Evolutionary conservation across 345 rosid species (phyloP).

Genomic region (Linum lewisii): DNA sequence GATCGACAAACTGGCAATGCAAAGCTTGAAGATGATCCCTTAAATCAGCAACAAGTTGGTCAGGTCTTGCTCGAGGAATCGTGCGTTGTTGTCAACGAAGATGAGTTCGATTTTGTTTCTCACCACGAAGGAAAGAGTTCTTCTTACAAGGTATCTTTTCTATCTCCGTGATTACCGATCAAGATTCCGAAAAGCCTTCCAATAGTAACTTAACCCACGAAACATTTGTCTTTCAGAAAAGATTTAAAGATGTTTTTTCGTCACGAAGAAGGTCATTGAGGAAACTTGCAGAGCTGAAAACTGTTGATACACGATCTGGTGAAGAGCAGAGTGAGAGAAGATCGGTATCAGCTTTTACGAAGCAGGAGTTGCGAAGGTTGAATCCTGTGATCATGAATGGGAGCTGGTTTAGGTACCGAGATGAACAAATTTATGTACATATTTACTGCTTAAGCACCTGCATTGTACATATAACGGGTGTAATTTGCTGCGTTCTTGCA

Average conservation of each 20-base stretch:
- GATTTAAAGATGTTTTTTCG: constrained; percentile 38
- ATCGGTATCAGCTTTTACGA: constrained; percentile 14
- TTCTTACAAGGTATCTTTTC: constrained; percentile 46
- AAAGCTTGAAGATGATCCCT: not conserved
- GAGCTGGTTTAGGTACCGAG: constrained; percentile 45
- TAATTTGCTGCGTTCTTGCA: too few relatives aligned
- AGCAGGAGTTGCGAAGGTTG: constrained; percentile 18
- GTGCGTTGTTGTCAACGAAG: constrained; percentile 49
- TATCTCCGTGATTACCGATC: not conserved
- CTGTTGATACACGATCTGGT: too few relatives aligned
- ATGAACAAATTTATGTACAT: not conserved
- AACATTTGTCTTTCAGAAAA: constrained; percentile 29
- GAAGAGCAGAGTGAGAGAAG: too few relatives aligned
- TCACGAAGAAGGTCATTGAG: constrained; percentile 30
- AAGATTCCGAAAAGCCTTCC: not conserved
- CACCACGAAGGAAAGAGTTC: constrained; percentile 29
- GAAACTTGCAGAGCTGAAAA: constrained; percentile 37
- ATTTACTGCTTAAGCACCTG: constrained; percentile 9
- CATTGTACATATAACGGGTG: constrained; percentile 5
- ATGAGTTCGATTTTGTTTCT: constrained; percentile 32
- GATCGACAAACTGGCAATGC: not conserved
- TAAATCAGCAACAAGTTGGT: constrained; percentile 19
- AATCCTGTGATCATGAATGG: constrained; percentile 56
- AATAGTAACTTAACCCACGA: not conserved
- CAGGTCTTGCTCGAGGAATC: constrained; percentile 44